A percentile compares a stretch with the other conserved stretches of the same genome.
phyloP scores from a whole-genome alignment of 345 rosid genomes.

The Eucalyptus paniculata region DNA sequence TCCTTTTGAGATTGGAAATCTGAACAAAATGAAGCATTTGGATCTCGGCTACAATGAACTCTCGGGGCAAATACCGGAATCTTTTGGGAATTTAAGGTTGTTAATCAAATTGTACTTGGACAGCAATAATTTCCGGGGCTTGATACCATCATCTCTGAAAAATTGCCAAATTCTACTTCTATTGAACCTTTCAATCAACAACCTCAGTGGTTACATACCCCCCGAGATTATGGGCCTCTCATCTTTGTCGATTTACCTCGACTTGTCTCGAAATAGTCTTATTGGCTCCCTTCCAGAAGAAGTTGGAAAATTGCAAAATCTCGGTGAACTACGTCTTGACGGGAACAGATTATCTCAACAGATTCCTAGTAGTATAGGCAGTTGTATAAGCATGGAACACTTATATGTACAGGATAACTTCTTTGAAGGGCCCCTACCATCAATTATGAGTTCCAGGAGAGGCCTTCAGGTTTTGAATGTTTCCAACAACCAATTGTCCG shows the following conservation, averaged over 20 bases:
- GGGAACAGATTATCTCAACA: not conserved
- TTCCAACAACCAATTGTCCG: no score
- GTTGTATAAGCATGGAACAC: rapidly evolving
- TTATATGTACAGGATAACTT: not conserved
- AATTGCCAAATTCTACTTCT: no score
- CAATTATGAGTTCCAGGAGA: no score
- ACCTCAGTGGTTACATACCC: rapidly evolving
- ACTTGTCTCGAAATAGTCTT: not conserved
- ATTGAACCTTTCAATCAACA: no score
- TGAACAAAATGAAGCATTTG: not conserved
- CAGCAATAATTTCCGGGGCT: rapidly evolving
- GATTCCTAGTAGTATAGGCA: not conserved
- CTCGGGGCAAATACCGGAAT: not conserved
- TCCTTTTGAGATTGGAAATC: not conserved
- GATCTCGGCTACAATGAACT: rapidly evolving
- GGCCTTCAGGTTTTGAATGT: no score
- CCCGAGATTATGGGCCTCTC: not conserved
- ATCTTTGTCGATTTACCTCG: not conserved
- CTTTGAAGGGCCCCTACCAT: not conserved
- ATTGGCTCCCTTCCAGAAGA: not conserved
- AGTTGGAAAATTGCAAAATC: not conserved
- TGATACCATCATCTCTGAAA: not conserved
- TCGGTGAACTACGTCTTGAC: rapidly evolving
- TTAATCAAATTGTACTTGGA: rapidly evolving
- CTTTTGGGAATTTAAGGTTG: not conserved